Evolutionary conservation across 768 basidiomycete genomes (phyloP).

Genomic region (Thelephora aurantiotincta): DNA sequence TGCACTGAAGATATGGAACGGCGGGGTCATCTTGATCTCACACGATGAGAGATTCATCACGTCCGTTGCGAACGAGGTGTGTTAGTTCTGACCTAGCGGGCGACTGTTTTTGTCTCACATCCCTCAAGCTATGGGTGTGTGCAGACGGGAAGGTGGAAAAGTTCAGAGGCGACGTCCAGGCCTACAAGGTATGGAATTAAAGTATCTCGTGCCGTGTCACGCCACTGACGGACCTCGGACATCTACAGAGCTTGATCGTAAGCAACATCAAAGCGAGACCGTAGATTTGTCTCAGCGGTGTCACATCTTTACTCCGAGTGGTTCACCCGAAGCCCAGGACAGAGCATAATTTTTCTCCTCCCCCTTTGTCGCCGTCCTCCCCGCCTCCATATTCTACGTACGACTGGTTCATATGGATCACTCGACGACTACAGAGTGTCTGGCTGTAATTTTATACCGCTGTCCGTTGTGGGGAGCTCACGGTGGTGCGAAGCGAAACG

Average conservation of each 20-base stretch:
- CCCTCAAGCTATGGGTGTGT: slow-evolving; percentile 78
- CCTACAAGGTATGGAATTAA: slow-evolving; percentile 58
- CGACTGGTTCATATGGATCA: no score
- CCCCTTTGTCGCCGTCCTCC: no score
- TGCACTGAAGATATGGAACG: slow-evolving; percentile 70
- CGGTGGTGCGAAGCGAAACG: no score
- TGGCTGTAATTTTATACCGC: no score
- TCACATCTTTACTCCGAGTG: no score
- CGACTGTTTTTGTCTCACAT: slow-evolving; percentile 4
- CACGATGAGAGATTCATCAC: slow-evolving; percentile 96
- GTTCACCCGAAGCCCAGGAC: no score
- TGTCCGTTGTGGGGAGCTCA: no score
- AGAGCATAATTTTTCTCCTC: no score
- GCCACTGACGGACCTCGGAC: background rate
- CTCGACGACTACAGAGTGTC: no score
- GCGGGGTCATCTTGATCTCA: slow-evolving; percentile 85
- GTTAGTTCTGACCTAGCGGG: slow-evolving; percentile 8
- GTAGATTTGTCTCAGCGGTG: background rate
- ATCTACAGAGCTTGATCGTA: slow-evolving; percentile 48
- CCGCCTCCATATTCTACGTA: no score
- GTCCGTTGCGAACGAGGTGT: slow-evolving; percentile 70
- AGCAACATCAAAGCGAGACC: slow-evolving; percentile 22
- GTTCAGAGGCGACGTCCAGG: slow-evolving; percentile 82
- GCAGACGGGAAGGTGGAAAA: slow-evolving; percentile 68
- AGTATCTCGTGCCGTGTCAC: background rate